A percentile compares a stretch with the other conserved stretches of the same genome.
These are phyloP conservation scores for Porphyrellus cyaneotinctus DNA, from an alignment of 768 basidiomycete genomes.

Conservation along the genomic window DNA sequence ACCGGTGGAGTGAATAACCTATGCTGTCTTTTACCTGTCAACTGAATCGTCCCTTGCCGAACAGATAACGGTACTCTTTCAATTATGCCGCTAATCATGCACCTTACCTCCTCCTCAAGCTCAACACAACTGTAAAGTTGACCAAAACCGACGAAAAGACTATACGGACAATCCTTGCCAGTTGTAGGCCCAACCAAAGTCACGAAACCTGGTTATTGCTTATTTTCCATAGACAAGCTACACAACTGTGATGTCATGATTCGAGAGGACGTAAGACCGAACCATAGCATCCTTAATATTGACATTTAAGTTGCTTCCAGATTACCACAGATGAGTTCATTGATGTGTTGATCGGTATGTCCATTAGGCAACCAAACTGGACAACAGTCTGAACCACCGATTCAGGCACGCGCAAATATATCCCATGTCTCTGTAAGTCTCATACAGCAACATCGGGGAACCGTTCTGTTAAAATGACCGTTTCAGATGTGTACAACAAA, in stretches of 20 bases:
- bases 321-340: constrained; percentile 97
- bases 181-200: constrained; percentile 49
- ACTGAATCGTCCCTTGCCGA: background rate
- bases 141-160: constrained; percentile 95
- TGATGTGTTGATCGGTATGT: constrained; percentile 87
- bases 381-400: background rate
- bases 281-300: constrained; percentile 4
- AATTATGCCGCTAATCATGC: background rate
- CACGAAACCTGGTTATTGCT: constrained; percentile 2
- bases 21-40: background rate
- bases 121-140: constrained; percentile 90
- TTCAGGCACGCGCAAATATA: constrained; percentile 87
- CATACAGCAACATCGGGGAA: background rate
- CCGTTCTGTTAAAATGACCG: background rate
- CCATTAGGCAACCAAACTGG: background rate
- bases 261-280: constrained; percentile 76
- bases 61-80: constrained; percentile 63
- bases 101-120: constrained; percentile 32
- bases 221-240: constrained; percentile 58
- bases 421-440: constrained; percentile 81
- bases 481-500: constrained; percentile 91
- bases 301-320: constrained; percentile 37
- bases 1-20: constrained; percentile 75
- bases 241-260: constrained; percentile 99
- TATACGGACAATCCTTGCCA: constrained; percentile 85